phyloP scores from a whole-genome alignment of 345 rosid species.

The Fremontodendron californicum region DNA sequence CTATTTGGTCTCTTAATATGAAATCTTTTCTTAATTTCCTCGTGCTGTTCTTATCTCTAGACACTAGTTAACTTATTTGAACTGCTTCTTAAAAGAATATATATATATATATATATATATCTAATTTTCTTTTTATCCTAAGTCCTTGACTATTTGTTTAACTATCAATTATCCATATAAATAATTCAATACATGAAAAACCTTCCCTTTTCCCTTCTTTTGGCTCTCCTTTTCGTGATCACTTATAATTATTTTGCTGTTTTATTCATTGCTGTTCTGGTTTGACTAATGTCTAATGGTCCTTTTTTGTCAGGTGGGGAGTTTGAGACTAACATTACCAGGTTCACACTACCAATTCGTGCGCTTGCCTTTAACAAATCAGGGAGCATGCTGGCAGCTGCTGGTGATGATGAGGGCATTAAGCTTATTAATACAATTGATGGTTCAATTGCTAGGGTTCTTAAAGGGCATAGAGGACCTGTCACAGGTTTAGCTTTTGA shows the following conservation, averaged over 20 bases:
- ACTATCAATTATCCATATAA: neutral
- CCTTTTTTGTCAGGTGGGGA: slow-evolving; percentile 60
- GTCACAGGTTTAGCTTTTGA: slow-evolving; percentile 83
- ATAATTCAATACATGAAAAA: neutral
- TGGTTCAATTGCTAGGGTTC: slow-evolving; percentile 86
- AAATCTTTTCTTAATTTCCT: too few species aligned
- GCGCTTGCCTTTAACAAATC: slow-evolving; percentile 78
- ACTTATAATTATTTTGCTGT: neutral
- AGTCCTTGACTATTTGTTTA: neutral
- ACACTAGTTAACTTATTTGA: neutral
- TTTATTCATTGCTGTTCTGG: neutral
- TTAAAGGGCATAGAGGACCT: slow-evolving; percentile 84
- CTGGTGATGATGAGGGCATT: slow-evolving; percentile 97
- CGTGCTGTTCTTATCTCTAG: neutral
- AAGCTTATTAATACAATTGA: slow-evolving; percentile 87
- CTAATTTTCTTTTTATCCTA: neutral
- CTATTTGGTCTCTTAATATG: neutral
- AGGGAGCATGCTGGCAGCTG: slow-evolving; percentile 88
- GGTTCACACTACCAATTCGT: slow-evolving; percentile 91
- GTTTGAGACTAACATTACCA: slow-evolving; percentile 82
- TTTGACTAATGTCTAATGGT: neutral
- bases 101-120: too few species aligned
- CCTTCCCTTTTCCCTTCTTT: neutral
- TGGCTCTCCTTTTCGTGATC: neutral
- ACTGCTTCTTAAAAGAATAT: too few species aligned